Base-by-base conservation (phyloP, 371 early-diverging fungal species). In the Lichtheimia ramosa region DNA sequence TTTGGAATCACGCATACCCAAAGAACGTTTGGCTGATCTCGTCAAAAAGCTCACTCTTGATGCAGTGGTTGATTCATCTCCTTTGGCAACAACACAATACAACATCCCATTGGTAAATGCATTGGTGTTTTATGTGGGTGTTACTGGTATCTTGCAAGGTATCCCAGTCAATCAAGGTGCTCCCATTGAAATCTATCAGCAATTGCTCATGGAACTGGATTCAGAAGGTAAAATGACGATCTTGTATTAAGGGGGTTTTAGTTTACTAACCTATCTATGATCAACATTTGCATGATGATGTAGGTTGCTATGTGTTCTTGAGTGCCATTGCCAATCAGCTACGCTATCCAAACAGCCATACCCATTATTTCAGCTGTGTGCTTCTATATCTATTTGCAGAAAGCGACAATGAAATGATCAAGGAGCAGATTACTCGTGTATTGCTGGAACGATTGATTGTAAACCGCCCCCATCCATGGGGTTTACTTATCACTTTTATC, bases 381-480 rank as follows among this genome's bases (percentile, higher is more conserved):
- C 77, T 96, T 27, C 80, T 96, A 41, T 88, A 89, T 66, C 81
- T 96, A 57, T 97, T 96, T 76, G 85, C 88, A 5, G 94, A 94
- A 63, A 85, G 89, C n/a, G 83, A 66, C 23, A 79, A 89, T 64
- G 96, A 95, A 68, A 75, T 83, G 25, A 84, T 95, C 54, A 92
- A 95, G 71, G 98, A 98, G 72, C 95, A 95, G 68, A 94, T 97
- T 54, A 95, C 96, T 13, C 79, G 97, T 21, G 97, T 97, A 2
- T 75, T 99, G 25, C 75, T 97, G 58, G 99, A 98, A 73, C 90
- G 98, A 41, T 78, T 97, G 51, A 92, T 99, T 66, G 98, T 94
- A 14, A 95, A 95, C 74, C 83, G 97, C 28, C 99, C 98, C 20
- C 96, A 96, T 76, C 99, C 99, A 43, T 97, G 97, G 94, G 97